Evolutionary conservation across 306 rosid genomes (phyloP).

Genomic region (Cicer bijugum): DNA sequence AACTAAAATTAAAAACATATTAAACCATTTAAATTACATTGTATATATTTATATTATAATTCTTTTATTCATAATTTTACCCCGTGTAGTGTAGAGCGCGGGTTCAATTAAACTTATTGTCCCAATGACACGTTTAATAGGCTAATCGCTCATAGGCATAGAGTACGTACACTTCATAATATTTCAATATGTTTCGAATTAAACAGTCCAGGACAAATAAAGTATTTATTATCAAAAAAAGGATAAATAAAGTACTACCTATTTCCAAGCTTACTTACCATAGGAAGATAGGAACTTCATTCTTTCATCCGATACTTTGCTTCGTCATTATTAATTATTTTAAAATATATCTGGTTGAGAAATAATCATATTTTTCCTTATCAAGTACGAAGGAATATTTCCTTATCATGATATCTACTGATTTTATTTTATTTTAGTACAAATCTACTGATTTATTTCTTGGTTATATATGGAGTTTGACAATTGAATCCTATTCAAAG

Average conservation of each 20-base stretch:
- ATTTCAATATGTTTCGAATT: not conserved
- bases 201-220: not conserved
- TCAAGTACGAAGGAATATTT: constrained; percentile 30
- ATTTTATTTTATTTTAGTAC: no score
- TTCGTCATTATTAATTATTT: constrained; percentile 23
- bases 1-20: no score
- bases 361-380: constrained; percentile 2
- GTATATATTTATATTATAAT: no score
- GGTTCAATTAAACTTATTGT: not conserved
- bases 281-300: constrained; percentile 25
- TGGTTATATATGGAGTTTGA: not conserved
- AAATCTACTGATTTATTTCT: constrained; percentile 6
- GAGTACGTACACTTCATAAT: not conserved
- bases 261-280: constrained; percentile 25
- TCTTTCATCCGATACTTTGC: constrained; percentile 16
- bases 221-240: no score
- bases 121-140: not conserved
- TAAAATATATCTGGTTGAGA: constrained; percentile 2
- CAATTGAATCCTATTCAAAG: not conserved
- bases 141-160: not conserved
- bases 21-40: no score
- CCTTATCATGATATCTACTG: not conserved
- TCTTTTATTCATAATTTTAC: no score
- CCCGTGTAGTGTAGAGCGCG: no score
- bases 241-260: not conserved